A percentile compares a stretch with the other conserved stretches of the same genome.
Conservation (phyloP, 2,329 filamentous ascomycete genomes). For the Xylaria hypoxylon region DNA sequence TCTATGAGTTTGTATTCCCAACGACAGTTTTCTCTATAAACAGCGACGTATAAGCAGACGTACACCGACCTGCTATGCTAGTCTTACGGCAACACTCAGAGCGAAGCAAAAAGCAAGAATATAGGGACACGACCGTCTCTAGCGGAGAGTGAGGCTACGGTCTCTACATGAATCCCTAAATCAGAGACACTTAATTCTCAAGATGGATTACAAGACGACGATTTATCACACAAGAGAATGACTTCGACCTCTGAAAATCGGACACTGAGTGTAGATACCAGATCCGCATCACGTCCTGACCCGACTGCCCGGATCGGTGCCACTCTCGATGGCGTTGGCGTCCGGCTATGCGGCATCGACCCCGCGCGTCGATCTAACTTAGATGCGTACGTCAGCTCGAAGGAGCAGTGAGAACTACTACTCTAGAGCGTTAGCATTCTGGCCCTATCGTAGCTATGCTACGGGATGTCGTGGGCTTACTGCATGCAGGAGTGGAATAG, state of each 20-base stretch:
- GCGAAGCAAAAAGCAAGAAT: too few species aligned
- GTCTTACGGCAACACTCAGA: too few species aligned
- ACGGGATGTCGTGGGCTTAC: neutral
- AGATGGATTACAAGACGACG: neutral
- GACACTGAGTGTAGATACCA: neutral
- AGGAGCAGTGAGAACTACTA: neutral
- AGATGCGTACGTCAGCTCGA: neutral
- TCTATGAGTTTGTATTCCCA: neutral
- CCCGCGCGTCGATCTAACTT: neutral
- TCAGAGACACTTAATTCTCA: neutral
- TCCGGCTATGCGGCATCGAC: slow-evolving; percentile 9
- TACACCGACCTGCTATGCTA: neutral
- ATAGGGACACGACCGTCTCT: too few species aligned
- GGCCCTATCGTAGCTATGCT: neutral
- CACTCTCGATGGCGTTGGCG: neutral
- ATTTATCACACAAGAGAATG: neutral
- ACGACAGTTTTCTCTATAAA: neutral
- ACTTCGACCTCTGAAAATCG: neutral
- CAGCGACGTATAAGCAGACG: neutral
- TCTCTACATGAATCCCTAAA: neutral
- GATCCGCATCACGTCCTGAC: slow-evolving; percentile 8
- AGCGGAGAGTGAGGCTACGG: too few species aligned
- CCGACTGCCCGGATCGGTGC: neutral
- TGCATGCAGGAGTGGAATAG: neutral
- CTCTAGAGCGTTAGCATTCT: too few species aligned